Base-by-base conservation (phyloP, 169 alveolate species). In the Plasmodium coatneyi region DNA sequence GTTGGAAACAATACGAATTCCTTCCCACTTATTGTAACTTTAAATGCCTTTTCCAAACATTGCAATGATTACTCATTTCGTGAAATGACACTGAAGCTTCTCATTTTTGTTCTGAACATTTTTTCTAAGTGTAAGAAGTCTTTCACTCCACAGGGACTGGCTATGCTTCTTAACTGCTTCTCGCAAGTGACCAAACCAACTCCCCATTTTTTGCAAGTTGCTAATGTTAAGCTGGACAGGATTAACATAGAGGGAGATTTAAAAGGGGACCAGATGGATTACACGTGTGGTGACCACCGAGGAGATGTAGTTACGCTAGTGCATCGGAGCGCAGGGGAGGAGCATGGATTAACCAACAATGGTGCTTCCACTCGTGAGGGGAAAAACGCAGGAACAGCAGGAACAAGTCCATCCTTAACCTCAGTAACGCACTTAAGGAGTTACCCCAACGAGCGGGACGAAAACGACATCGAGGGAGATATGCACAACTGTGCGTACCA, bases 151-250 rank as follows among this genome's bases (percentile, higher is more conserved):
- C 94, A 89, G 71, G 94, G 94, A 5, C 82, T 89, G 39, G 82
- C 83, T 16, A 89, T 89, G 94, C 32, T 89, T 1, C 66, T 89
- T 39, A 89, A 89, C 30, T 89, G 91, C 3, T 79, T 89, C 22
- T 78, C 91, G n/a, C 94, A 89, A 70, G 72, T 89, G 12, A 41
- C 82, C 41, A 89, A 89, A 14, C 94, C 94, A 1, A 79, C 94
- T 19, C 94, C 94, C 25, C 76, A 39, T 10, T 89, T 89, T 70
- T 89, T 89, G 49, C 81, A 70, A 89, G 19, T 41, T 16, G 36
- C 46, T 3, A 46, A 80, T n/a, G 80, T 39, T 0, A 36, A 89
- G 19, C 54, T 89, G 52, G 54, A 80, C 16, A 78, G 71, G 71
- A 89, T 89, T 34, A 36, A 60, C 52, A 39, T 89, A 66, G 46